Evolutionary conservation across 306 rosid genomes (phyloP).

Genomic region (Malus sylvestris): DNA sequence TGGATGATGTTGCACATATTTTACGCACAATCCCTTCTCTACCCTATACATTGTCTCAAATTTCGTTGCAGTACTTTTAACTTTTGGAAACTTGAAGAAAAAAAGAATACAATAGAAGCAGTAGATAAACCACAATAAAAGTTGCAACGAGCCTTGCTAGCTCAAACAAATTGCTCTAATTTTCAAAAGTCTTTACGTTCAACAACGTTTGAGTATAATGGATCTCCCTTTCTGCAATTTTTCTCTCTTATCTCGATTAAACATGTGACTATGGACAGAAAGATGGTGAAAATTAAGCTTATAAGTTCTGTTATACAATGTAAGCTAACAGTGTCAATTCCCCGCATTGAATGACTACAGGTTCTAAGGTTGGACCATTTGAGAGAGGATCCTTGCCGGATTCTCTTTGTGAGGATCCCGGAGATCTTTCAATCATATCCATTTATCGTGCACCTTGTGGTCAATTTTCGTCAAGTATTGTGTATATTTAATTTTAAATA

Average conservation of each 20-base stretch:
- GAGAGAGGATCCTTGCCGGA: too few species aligned
- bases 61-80: constrained; percentile 1
- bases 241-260: neutral
- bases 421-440: too few species aligned
- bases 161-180: neutral
- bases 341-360: neutral
- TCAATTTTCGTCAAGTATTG: too few species aligned
- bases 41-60: neutral
- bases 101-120: neutral
- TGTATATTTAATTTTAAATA: too few species aligned
- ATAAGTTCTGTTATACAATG: neutral
- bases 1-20: neutral
- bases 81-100: neutral
- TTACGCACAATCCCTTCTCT: neutral
- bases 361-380: neutral
- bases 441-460: fast-evolving
- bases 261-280: neutral
- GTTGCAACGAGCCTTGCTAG: neutral
- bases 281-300: neutral
- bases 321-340: neutral
- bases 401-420: too few species aligned
- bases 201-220: constrained; percentile 16
- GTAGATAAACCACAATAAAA: constrained; percentile 20
- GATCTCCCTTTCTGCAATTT: neutral
- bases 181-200: constrained; percentile 7